Base-by-base conservation (phyloP, 257 asterid genomes). In the Przewalskia tangutica region DNA sequence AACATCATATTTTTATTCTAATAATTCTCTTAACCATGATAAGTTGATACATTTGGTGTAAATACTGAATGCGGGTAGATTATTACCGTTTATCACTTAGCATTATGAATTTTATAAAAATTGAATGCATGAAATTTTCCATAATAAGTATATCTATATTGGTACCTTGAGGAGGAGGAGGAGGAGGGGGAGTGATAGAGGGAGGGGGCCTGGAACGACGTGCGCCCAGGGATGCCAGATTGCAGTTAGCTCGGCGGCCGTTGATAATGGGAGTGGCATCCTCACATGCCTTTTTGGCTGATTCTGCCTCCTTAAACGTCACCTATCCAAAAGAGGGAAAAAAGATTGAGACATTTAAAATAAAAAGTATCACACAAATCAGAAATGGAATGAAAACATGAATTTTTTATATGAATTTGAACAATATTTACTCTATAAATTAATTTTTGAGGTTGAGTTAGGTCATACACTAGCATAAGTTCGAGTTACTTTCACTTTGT, bases 231-330 rank as follows among this genome's bases (percentile, higher is more conserved):
- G 93, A 93, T 53, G 99, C 99, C 76, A 95, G 91, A 80, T 95
- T 95, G 85, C 99, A 95, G 89, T 95, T 95, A 54, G 99, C 99
- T 14, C 98, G 97, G 17, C 99, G 98, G 82, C 99, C 97, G 44
- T 93, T 92, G 89, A 95, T 95, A 84, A 89, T 85, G 67, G 98
- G 99, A 34, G 92, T 77, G 14, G 97, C 87, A 13, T 95, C 97
- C 86, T 90, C 97, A 38, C 99, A 95, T 10, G 99, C 98, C 84
- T 87, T 95, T 90, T 91, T 92, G 2, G 99, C 99, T 14, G 95
- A 89, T 81, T 92, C 97, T 18, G 91, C 87, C 6, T 95, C 94
- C 90, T 90, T 92, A 84, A 95, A 95, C 5, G 99, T 95, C 73
- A 95, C 98, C 99, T 95, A 83, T 8, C 59, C 14, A 77, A 51